phyloP scores from a whole-genome alignment of 2,329 filamentous ascomycete genomes.

The Pseudocercospora macadamiae region DNA sequence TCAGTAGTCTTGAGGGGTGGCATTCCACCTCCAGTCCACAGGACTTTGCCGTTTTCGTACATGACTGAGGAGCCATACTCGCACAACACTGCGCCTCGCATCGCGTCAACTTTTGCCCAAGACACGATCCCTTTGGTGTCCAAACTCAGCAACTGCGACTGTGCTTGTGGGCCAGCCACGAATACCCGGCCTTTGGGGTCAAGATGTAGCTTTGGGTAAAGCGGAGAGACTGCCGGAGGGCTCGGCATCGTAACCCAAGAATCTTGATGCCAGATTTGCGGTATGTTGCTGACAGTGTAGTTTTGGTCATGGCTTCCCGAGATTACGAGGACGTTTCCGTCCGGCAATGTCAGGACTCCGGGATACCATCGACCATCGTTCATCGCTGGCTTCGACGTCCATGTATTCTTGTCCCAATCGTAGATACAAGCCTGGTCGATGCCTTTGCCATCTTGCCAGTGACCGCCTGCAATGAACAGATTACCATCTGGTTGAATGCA shows the following conservation, averaged over 20 bases:
- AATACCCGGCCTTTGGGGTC: slow-evolving; percentile 8
- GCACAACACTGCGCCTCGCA: neutral
- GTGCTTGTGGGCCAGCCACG: slow-evolving; percentile 8
- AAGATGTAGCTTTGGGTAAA: slow-evolving; percentile 12
- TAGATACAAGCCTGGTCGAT: neutral
- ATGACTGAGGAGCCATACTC: slow-evolving; percentile 5
- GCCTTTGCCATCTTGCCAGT: neutral
- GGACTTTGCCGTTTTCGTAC: slow-evolving; percentile 13
- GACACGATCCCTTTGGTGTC: neutral
- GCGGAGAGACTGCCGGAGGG: neutral
- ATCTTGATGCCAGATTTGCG: neutral
- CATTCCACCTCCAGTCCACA: slow-evolving; percentile 8
- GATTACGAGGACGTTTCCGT: neutral
- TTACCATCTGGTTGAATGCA: neutral
- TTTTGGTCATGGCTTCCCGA: neutral
- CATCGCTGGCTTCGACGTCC: neutral
- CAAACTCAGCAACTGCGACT: slow-evolving; percentile 8
- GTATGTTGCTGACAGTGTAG: neutral
- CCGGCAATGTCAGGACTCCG: neutral
- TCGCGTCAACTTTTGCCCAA: neutral
- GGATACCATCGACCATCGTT: neutral
- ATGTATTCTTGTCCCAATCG: neutral
- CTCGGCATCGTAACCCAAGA: neutral
- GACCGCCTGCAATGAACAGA: neutral
- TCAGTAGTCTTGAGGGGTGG: neutral